These are phyloP conservation scores for Nothomitra cinnamomea DNA, from an alignment of 2,329 filamentous ascomycete species.

Conservation along the genomic window DNA sequence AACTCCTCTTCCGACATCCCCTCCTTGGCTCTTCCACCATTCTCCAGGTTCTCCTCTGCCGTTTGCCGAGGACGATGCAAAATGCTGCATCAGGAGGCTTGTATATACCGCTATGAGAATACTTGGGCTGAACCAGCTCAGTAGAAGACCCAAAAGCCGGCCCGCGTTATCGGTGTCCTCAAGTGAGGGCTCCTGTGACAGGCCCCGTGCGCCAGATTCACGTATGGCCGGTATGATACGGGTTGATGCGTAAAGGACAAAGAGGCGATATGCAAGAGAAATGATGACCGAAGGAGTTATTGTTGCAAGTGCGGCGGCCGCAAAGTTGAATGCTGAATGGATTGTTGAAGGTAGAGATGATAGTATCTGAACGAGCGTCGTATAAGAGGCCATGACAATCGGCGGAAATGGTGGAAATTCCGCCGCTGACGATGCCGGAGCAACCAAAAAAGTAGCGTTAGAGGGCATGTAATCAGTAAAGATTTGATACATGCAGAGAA, in stretches of 20 bases:
- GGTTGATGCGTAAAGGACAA: constrained; percentile 89
- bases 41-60: constrained; percentile 27
- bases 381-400: constrained; percentile 96
- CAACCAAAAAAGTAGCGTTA: constrained; percentile 32
- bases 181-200: constrained; percentile 70
- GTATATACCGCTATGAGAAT: constrained; percentile 95
- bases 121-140: constrained; percentile 88
- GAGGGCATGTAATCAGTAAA: constrained; percentile 95
- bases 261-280: constrained; percentile 79
- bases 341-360: constrained; percentile 70
- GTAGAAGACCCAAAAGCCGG: constrained; percentile 59
- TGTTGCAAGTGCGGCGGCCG: constrained; percentile 83
- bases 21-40: constrained; percentile 76
- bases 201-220: constrained; percentile 64
- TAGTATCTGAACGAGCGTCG: constrained; percentile 70
- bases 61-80: constrained; percentile 53
- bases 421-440: constrained; percentile 38
- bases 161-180: constrained; percentile 75
- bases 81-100: constrained; percentile 87
- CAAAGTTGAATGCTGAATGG: constrained; percentile 67
- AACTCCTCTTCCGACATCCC: constrained; percentile 65
- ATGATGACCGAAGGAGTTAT: constrained; percentile 94
- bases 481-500: constrained; percentile 98
- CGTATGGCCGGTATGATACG: constrained; percentile 89
- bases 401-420: constrained; percentile 83